Evolutionary conservation across 306 rosid species (phyloP), one percentile per base, ranked within the genome.

Genomic region (Begonia masoniana): DNA sequence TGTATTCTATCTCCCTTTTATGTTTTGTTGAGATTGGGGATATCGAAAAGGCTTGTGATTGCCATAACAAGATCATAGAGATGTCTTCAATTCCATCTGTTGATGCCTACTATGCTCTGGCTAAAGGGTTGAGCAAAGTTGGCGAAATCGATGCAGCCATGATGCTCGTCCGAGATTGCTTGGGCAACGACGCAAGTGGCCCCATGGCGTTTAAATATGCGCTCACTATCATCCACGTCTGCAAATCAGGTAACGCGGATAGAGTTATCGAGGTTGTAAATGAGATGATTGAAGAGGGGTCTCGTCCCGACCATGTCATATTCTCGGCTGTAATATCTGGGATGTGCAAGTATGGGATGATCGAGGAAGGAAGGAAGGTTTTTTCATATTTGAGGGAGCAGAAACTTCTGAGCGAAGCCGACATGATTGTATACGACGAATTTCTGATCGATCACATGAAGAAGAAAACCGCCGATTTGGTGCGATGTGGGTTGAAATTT

Each of bases 331-430:
- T 89, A 57, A 78, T 89, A 64, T 82, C 76, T 11, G 94, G 91
- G 74, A 82, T 80, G 91, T 70, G 74, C 50, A 80, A 69, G 77
- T 51, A 89, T 50, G 94, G 95, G 61, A 74, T 87, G 2, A 62
- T 89, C 31, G 91, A 85, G 65, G 95, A 77, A 82, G 88, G 91
- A 15, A 74, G 89, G 78, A 89, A 80, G 65, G 72, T 85, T 58
- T 80, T 85, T 68, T 57, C 71, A 4, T 66, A 67, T 52, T 56
- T 82, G 76, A 76, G 63, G 61, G 91, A 76, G 58, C 75, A 72
- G 35, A 71, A 67, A 42, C 58, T 74, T 57, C 52, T 82, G 66
- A 78, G 76, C 1, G 95, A 89, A 74, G 81, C 94, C n/a, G 74
- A 71, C 51, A 59, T 75, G 41, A 73, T 85, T 17, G 66, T 78